Conservation (phyloP, 2,329 filamentous ascomycete species). For the Fulvia fulva region DNA sequence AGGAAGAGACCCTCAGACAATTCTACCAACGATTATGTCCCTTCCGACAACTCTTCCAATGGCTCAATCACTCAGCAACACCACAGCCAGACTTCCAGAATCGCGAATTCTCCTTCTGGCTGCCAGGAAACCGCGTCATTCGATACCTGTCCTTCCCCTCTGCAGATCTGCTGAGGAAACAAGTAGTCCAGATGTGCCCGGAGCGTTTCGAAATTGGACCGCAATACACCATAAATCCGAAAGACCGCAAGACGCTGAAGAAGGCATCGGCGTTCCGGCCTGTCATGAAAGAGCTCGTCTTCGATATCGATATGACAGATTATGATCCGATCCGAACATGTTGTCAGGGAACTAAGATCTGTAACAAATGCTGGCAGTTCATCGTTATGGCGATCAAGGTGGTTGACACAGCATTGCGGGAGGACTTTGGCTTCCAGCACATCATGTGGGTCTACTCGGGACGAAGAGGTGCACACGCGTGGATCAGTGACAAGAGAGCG, state of each 20-base stretch:
- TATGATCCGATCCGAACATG: constrained; percentile 97
- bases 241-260: constrained; percentile 82
- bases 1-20: constrained; percentile 81
- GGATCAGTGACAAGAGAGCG: constrained; percentile 90
- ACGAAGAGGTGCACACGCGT: constrained; percentile 92
- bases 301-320: constrained; percentile 99
- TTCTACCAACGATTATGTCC: constrained; percentile 97
- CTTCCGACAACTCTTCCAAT: constrained; percentile 91
- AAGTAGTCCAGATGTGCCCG: constrained; percentile 81
- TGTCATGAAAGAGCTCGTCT: constrained; percentile 88
- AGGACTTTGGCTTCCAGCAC: constrained; percentile 95
- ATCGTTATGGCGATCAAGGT: constrained; percentile 98
- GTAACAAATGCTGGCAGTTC: constrained; percentile 90
- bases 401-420: constrained; percentile 76
- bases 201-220: constrained; percentile 97
- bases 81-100: constrained; percentile 86
- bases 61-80: constrained; percentile 89
- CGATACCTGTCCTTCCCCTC: constrained; percentile 80
- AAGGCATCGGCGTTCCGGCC: constrained; percentile 81
- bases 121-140: constrained; percentile 88
- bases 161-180: constrained; percentile 75
- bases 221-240: constrained; percentile 91
- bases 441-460: constrained; percentile 99
- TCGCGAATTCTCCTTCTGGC: constrained; percentile 91
- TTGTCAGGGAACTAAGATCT: constrained; percentile 90